Base-by-base conservation (phyloP, 192 early-diverging fungal species). In the Piromyces finnis region DNA sequence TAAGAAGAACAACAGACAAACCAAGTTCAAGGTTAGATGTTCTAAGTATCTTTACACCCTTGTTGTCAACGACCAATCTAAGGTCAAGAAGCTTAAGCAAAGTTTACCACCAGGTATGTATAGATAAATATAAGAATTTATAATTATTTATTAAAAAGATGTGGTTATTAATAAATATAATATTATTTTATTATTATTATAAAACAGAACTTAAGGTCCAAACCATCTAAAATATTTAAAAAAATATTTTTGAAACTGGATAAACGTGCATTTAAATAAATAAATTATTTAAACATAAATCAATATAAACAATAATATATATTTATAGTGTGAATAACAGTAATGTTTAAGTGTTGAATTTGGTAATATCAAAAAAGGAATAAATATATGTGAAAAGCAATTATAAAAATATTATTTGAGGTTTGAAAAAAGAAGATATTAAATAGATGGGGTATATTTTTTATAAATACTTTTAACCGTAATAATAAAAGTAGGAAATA, bases 21-120 rank as follows among this genome's bases (percentile, higher is more conserved):
- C 89, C 92, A 99, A 99, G 92, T 98, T 99, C 93, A 99, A 99
- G 95, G 93, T 99, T 83, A 92, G 97, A 87, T 97, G 97, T 93
- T 95, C 96, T 81, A 91, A 91, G 84, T 98, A 95, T 92, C 91
- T 99, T 85, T 99, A 99, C 93, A 99, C 97, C 79, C 92, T 99
- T 82, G 92, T 95, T 80, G 94, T 99, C 83, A 90, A 94, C 79
- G 97, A 99, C 88, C 88, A 90, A 79, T 91, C 93, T 86, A 99
- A 97, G 93, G 97, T 96, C 81, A 88, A 91, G 84, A 99, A 99
- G 92, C 91, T 99, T 79, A 92, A 91, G 84, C 93, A 96, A 88
- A 95, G 95, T 78, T 92, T 99, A 79, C 97, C 97, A 82, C 94
- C 97, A 78, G 93, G 93, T 94, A 89, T 85, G 86, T 86, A 30